Conservation (phyloP, 2,329 filamentous ascomycete genomes). For the Pyrenochaeta sp. region DNA sequence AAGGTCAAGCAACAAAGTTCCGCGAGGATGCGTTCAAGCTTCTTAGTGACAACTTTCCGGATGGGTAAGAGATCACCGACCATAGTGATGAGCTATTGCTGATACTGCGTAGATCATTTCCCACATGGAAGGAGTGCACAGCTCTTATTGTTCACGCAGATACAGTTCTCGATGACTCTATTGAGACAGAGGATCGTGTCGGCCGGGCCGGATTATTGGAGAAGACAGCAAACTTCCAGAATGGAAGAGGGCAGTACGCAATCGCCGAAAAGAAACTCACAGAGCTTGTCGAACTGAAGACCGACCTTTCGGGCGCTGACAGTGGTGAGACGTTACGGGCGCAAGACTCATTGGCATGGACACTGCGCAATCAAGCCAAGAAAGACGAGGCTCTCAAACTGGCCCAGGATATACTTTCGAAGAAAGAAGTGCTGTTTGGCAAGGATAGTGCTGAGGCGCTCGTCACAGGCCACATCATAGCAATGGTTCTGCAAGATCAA, state of each 20-base stretch:
- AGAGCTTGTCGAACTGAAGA: constrained; percentile 11
- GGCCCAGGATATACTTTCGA: constrained; percentile 9
- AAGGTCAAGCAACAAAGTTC: constrained; percentile 1
- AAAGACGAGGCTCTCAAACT: constrained; percentile 8
- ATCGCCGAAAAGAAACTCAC: constrained; percentile 9
- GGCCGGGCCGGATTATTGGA: constrained; percentile 9
- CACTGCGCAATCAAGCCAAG: constrained; percentile 12
- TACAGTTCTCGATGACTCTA: constrained; percentile 9
- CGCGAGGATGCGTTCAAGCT: constrained; percentile 8
- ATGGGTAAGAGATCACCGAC: neutral
- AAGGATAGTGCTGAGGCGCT: constrained; percentile 12
- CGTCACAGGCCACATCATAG: constrained; percentile 12
- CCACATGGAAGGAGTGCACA: constrained; percentile 13
- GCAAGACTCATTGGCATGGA: constrained; percentile 13
- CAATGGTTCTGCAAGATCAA: constrained; percentile 6
- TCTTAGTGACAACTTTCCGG: constrained; percentile 8
- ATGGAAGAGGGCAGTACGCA: constrained; percentile 13
- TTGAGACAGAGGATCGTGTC: constrained; percentile 1
- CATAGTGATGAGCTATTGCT: neutral
- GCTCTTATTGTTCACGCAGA: constrained; percentile 14
- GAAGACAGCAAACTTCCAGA: constrained; percentile 14
- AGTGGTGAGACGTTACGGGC: constrained; percentile 12
- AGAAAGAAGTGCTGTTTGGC: constrained; percentile 9
- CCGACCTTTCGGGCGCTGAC: constrained; percentile 7
- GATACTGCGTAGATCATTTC: constrained; percentile 3